Evolutionary conservation across 2,329 filamentous ascomycete genomes (phyloP).

Genomic region (Aureobasidium zeae): DNA sequence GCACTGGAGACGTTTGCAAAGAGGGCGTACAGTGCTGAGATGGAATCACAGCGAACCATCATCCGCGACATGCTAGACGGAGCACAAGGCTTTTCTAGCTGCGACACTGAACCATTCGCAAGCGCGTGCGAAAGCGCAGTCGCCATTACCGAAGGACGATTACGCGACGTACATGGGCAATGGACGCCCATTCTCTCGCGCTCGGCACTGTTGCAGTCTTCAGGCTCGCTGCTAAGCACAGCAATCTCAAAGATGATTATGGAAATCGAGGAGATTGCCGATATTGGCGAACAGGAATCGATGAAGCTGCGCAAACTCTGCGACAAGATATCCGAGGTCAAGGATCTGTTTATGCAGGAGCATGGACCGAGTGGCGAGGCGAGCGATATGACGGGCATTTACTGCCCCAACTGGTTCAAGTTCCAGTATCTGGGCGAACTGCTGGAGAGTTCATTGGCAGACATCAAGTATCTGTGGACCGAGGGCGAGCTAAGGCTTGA

Average conservation of each 20-base stretch:
- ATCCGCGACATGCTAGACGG: conserved; percentile 53
- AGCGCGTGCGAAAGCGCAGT: conserved; percentile 52
- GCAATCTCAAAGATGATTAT: conserved; percentile 51
- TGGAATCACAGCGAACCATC: conserved; percentile 56
- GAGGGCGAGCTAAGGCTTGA: conserved; percentile 56
- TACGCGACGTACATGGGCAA: conserved; percentile 46
- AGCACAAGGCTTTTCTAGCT: conserved; percentile 52
- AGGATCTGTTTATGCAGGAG: conserved; percentile 47
- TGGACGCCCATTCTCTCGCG: conserved; percentile 51
- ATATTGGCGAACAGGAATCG: conserved; percentile 55
- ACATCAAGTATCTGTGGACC: conserved; percentile 57
- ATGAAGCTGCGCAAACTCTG: conserved; percentile 50
- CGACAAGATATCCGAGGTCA: conserved; percentile 46
- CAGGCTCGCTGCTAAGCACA: conserved; percentile 50
- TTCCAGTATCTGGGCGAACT: conserved; percentile 58
- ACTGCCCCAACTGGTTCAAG: conserved; percentile 54
- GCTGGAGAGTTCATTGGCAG: conserved; percentile 52
- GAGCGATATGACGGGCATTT: conserved; percentile 49
- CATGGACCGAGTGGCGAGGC: conserved; percentile 30
- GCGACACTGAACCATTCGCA: conserved; percentile 50
- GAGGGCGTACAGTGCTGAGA: conserved; percentile 52
- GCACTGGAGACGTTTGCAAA: conserved; percentile 51
- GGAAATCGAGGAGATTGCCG: conserved; percentile 53
- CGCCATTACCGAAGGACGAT: conserved; percentile 47
- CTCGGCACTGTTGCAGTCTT: conserved; percentile 52